phyloP scores from a whole-genome alignment of 2,329 filamentous ascomycete species.

The Phaeophleospora eucalypticola region DNA sequence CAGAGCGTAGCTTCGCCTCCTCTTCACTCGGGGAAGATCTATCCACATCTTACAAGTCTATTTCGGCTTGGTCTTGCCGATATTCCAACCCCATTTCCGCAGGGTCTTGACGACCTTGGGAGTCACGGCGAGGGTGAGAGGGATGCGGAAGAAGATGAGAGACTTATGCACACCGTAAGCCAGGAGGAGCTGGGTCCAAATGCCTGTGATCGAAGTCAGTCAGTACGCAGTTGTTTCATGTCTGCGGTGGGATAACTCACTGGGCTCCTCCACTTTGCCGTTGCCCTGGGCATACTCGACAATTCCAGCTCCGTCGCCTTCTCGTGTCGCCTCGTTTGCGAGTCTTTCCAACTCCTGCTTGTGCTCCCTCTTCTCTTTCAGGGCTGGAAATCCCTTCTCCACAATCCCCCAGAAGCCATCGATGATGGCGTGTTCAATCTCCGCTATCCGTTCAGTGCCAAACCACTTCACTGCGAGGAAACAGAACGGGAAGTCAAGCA shows the following conservation, averaged over 20 bases:
- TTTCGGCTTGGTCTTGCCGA: constrained; percentile 59
- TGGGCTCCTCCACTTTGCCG: constrained; percentile 30
- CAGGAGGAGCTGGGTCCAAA: constrained; percentile 82
- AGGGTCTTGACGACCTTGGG: constrained; percentile 92
- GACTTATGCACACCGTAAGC: constrained; percentile 98
- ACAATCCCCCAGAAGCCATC: constrained; percentile 56
- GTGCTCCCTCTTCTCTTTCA: constrained; percentile 21
- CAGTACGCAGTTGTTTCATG: constrained; percentile 6
- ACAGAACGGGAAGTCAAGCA: constrained; percentile 90
- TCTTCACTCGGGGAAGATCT: too few relatives aligned
- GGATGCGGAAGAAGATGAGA: constrained; percentile 93
- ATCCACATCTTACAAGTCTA: constrained; percentile 5
- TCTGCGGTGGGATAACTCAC: constrained; percentile 14
- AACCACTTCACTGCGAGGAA: constrained; percentile 80
- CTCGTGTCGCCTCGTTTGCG: constrained; percentile 36
- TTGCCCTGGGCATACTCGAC: constrained; percentile 15
- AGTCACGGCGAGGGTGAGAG: constrained; percentile 81
- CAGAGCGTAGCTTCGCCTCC: neutral
- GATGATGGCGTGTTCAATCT: constrained; percentile 65
- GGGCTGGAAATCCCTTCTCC: constrained; percentile 55
- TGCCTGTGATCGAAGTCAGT: constrained; percentile 43
- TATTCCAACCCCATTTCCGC: constrained; percentile 87
- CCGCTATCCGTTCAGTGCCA: constrained; percentile 81
- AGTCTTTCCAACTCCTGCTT: constrained; percentile 14
- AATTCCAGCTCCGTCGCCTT: constrained; percentile 35